These are phyloP conservation scores for Podila epicladia DNA, from an alignment of 192 early-diverging fungal genomes.

Conservation along the genomic window DNA sequence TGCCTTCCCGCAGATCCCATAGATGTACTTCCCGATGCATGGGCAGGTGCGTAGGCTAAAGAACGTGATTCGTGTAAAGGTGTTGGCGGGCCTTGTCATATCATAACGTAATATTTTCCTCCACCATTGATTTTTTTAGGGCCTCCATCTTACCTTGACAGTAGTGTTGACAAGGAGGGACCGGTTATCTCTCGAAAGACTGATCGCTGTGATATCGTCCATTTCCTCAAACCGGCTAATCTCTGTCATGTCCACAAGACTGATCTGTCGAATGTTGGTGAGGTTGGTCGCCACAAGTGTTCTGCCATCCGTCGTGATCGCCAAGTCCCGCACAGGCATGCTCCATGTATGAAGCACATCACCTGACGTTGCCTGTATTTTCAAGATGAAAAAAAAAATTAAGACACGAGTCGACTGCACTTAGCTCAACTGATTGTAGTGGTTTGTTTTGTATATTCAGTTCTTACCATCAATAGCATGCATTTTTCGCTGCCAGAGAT, in stretches of 20 bases:
- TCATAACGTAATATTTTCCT: background rate
- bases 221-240: slow-evolving; percentile 47
- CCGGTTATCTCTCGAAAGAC: slow-evolving; percentile 51
- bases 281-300: slow-evolving; percentile 58
- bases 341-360: slow-evolving; percentile 71
- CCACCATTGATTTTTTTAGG: too few relatives aligned
- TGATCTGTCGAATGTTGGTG: slow-evolving; percentile 30
- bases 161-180: slow-evolving; percentile 64
- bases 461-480: slow-evolving; percentile 77
- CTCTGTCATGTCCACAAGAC: slow-evolving; percentile 33
- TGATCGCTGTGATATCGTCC: slow-evolving; percentile 49
- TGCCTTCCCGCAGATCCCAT: slow-evolving; percentile 80
- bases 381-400: background rate
- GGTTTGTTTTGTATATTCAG: background rate
- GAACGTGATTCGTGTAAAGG: background rate
- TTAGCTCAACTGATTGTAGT: background rate
- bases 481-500: slow-evolving; percentile 89
- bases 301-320: slow-evolving; percentile 70
- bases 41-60: slow-evolving; percentile 67
- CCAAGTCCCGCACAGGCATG: slow-evolving; percentile 59
- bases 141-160: slow-evolving; percentile 41
- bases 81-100: background rate
- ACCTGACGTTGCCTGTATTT: slow-evolving; percentile 36
- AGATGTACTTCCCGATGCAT: slow-evolving; percentile 82
- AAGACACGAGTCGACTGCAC: too few relatives aligned